Base-by-base conservation (phyloP, 768 basidiomycete genomes). In the Mycena latifolia region DNA sequence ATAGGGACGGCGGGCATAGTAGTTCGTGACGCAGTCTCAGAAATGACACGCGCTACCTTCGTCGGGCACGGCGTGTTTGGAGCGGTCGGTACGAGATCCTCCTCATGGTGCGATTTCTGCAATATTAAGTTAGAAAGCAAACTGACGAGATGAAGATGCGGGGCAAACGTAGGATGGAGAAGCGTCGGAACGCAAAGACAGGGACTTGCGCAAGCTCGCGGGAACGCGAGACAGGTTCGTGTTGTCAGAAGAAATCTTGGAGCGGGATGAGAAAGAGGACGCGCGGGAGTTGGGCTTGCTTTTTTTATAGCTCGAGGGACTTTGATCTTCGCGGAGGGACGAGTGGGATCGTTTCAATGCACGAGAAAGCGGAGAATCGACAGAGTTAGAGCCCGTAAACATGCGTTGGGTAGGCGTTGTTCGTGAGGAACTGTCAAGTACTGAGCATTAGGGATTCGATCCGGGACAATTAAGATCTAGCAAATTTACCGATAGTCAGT, bases 201-300 rank as follows among this genome's bases (percentile, higher is more conserved):
- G 74, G 0, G 82, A 82, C 27, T 81, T 77, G 41, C 84, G 77
- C 14, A 82, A 22, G 59, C 83, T 84, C 0, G 82, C 84, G 25
- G 81, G 78, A 1, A 63, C 51, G 29, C 60, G 60, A 8, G 60
- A 53, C 20, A 61, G 46, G 28, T 5, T 29, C 22, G 57, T 25
- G 17, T 41, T 41, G 24, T 43, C 22, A 17, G 43, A 27, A 3
- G 54, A 25, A 15, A 46, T 17, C 24, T 46, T 52, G 45, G 52
- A 47, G n/a, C 37, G 43, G 45, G 52, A 47, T 29, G 27, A 27
- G 47, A 48, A 50, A 9, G 59, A 66, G 24, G 48, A 51, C 15
- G 31, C 35, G 41, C 59, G 54, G 0, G 64, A 66, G 17, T 25
- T 25, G 3, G 48, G 51, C 37, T 60, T 69, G 54, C 25, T 50